phyloP scores from a whole-genome alignment of 2,329 filamentous ascomycete genomes.

The Emmonsiellopsis sp. region DNA sequence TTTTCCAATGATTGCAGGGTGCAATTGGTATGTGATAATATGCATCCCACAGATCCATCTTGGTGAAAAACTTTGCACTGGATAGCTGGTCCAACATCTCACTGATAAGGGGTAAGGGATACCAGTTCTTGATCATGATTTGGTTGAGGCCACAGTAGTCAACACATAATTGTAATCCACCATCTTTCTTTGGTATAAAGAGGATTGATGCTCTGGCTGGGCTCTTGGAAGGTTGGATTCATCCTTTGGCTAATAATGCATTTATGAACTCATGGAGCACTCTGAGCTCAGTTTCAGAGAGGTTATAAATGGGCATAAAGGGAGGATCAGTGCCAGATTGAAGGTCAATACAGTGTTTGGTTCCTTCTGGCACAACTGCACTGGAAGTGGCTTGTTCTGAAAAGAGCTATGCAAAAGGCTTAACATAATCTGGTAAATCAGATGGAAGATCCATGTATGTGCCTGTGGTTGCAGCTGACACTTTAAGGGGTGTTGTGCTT shows the following conservation, averaged over 20 bases:
- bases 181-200: background rate
- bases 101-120: slow-evolving; percentile 17
- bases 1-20: background rate
- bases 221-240: background rate
- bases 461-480: background rate
- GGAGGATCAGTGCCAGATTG: too few species aligned
- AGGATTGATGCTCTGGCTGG: background rate
- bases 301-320: too few species aligned
- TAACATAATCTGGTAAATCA: too few species aligned
- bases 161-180: slow-evolving; percentile 16
- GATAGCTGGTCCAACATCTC: slow-evolving; percentile 14
- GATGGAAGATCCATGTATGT: background rate
- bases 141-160: too few species aligned
- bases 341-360: too few species aligned
- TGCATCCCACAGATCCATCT: slow-evolving; percentile 15
- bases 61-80: slow-evolving; percentile 16
- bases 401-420: too few species aligned
- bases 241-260: background rate
- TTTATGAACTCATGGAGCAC: background rate
- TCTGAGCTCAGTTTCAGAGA: background rate
- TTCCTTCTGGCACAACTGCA: too few species aligned
- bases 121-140: slow-evolving; percentile 19
- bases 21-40: slow-evolving; percentile 17
- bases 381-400: too few species aligned
- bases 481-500: too few species aligned